Evolutionary conservation across 2,329 filamentous ascomycete species (phyloP).

Genomic region (Onygenales sp.): DNA sequence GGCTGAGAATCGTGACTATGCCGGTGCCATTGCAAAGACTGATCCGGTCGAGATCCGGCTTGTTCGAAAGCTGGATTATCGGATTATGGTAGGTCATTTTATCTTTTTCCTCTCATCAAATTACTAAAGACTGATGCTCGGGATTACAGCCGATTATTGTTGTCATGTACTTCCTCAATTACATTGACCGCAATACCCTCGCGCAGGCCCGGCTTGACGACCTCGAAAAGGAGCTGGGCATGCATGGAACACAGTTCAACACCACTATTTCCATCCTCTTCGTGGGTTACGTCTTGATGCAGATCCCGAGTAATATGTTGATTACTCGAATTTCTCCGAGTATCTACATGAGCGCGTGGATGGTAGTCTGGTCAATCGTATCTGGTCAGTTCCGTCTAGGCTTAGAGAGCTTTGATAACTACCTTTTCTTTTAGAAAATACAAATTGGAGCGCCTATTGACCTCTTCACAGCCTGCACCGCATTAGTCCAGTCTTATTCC

Average conservation of each 20-base stretch:
- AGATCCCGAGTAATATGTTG: constrained; percentile 14
- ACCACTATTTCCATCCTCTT: constrained; percentile 37
- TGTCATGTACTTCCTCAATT: constrained; percentile 19
- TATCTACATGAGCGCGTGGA: constrained; percentile 11
- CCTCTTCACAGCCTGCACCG: constrained; percentile 26
- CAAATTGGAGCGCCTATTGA: constrained; percentile 15
- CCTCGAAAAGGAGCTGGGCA: constrained; percentile 28
- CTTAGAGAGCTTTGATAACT: not conserved
- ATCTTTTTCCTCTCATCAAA: not conserved
- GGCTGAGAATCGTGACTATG: constrained; percentile 23
- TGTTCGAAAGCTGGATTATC: constrained; percentile 33
- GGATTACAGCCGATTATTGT: constrained; percentile 14
- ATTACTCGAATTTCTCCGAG: constrained; percentile 12
- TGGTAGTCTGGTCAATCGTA: constrained; percentile 3
- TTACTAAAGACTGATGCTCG: not conserved
- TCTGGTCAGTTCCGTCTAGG: constrained; percentile 8
- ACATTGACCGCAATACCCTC: constrained; percentile 14
- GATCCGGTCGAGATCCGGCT: constrained; percentile 32
- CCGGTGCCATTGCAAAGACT: constrained; percentile 30
- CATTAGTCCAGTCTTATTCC: constrained; percentile 32
- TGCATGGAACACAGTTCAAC: constrained; percentile 36
- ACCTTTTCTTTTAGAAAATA: constrained; percentile 16
- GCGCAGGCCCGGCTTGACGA: constrained; percentile 13
- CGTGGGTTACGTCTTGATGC: constrained; percentile 21
- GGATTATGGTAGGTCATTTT: constrained; percentile 30